These are phyloP conservation scores for Apiotrichum sp. DNA, from an alignment of 1,284 basidiomycete genomes.

Conservation along the genomic window DNA sequence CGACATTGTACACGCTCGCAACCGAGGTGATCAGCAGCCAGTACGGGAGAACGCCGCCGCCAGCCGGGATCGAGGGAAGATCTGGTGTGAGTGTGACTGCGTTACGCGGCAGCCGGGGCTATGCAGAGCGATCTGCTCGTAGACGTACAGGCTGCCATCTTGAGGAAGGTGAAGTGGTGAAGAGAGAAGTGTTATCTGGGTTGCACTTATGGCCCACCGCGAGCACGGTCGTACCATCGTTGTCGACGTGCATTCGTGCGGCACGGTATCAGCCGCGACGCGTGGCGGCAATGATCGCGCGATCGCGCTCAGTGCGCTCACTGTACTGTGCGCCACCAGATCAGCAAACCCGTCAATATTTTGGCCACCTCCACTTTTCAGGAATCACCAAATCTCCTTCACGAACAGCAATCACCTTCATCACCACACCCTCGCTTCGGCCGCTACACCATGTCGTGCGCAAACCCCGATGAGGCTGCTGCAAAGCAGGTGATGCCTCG, in stretches of 20 bases:
- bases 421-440: too few species aligned
- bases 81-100: slow-evolving; percentile 8
- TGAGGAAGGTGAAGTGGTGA: not conserved
- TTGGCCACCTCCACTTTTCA: not conserved
- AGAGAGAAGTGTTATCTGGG: too few species aligned
- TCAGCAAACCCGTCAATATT: too few species aligned
- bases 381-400: not conserved
- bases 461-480: slow-evolving; percentile 15
- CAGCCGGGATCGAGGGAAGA: slow-evolving; percentile 24
- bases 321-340: too few species aligned
- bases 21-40: slow-evolving; percentile 77
- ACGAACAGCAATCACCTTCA: not conserved
- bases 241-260: not conserved
- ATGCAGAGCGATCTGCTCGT: too few species aligned
- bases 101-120: too few species aligned
- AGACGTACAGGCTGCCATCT: not conserved
- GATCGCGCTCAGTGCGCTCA: too few species aligned
- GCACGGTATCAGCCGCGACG: too few species aligned
- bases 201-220: too few species aligned
- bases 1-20: slow-evolving; percentile 72
- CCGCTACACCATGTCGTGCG: slow-evolving; percentile 33
- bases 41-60: slow-evolving; percentile 64
- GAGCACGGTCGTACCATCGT: too few species aligned
- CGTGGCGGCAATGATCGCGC: too few species aligned
- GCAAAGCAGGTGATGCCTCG: slow-evolving; percentile 31